Percentiles rank a stretch among this genome's conserved stretches.
phyloP scores from a whole-genome alignment of 768 basidiomycete genomes.

The Calocera viscosa region DNA sequence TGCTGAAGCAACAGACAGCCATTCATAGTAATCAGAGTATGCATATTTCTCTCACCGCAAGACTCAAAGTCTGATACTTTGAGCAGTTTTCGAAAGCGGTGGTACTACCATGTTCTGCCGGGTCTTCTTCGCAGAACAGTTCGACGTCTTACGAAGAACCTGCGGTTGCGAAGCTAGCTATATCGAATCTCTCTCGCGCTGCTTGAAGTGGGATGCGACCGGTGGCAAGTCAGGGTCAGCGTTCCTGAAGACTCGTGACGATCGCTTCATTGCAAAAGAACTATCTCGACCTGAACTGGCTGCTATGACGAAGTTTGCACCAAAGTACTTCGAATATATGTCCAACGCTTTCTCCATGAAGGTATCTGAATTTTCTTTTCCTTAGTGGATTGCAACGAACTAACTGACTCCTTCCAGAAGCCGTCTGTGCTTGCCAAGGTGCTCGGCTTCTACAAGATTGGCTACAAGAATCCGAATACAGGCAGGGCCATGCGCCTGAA shows the following conservation, averaged over 20 bases:
- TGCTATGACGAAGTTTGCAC: slow-evolving; percentile 92
- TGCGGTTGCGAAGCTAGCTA: slow-evolving; percentile 92
- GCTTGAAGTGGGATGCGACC: slow-evolving; percentile 88
- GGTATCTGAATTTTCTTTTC: slow-evolving; percentile 30
- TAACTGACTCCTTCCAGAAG: slow-evolving; percentile 38
- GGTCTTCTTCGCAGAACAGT: slow-evolving; percentile 91
- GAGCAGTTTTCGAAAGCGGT: slow-evolving; percentile 75
- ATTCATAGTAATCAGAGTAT: slow-evolving; percentile 4
- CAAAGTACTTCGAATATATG: slow-evolving; percentile 97
- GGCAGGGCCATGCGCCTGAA: slow-evolving; percentile 84
- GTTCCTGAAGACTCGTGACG: slow-evolving; percentile 91
- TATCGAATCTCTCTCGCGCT: slow-evolving; percentile 83
- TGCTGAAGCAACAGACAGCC: slow-evolving; percentile 21
- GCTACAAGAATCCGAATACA: slow-evolving; percentile 60
- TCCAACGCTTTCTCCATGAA: slow-evolving; percentile 79
- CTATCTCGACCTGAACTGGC: slow-evolving; percentile 82
- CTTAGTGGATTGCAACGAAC: slow-evolving; percentile 12
- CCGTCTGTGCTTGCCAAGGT: slow-evolving; percentile 93
- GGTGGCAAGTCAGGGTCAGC: slow-evolving; percentile 96
- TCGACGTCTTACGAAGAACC: slow-evolving; percentile 80
- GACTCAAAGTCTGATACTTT: slow-evolving; percentile 8
- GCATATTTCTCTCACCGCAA: neutral
- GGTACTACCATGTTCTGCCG: slow-evolving; percentile 85
- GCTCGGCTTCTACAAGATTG: slow-evolving; percentile 91
- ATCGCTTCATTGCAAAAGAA: slow-evolving; percentile 97